A percentile compares a stretch with the other conserved stretches of the same genome.
phyloP scores from a whole-genome alignment of 202 grass and related monocot species.

The Schoenoplectus triqueter region DNA sequence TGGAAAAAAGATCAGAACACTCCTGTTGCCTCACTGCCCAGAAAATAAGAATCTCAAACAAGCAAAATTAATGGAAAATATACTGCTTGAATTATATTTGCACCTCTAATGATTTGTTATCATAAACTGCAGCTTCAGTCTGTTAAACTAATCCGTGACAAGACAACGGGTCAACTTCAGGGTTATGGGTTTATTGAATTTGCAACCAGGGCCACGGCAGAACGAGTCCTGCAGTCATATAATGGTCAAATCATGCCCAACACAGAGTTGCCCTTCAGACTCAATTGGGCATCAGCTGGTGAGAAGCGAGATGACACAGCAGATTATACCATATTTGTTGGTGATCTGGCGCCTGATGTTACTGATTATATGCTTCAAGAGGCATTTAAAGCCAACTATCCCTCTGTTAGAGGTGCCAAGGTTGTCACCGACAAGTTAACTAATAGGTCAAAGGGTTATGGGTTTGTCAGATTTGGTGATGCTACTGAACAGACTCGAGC shows the following conservation, averaged over 20 bases:
- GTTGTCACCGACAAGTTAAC: conserved; percentile 92
- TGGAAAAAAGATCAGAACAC: neutral
- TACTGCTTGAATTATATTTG: neutral
- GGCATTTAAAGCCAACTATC: conserved; percentile 79
- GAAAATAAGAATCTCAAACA: neutral
- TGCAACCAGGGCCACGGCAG: conserved; percentile 65
- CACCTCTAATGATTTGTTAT: neutral
- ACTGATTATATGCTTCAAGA: conserved; percentile 88
- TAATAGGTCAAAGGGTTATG: conserved; percentile 84
- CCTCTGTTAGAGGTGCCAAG: conserved; percentile 90
- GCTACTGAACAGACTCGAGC: conserved; percentile 78
- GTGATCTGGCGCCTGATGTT: conserved; percentile 89
- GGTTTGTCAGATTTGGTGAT: conserved; percentile 90
- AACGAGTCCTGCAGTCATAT: conserved; percentile 69
- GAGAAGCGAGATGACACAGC: conserved; percentile 80
- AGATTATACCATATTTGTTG: conserved; percentile 88
- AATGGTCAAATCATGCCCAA: conserved; percentile 92
- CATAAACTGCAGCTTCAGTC: conserved; percentile 53
- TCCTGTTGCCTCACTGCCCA: neutral
- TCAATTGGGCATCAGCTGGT: conserved; percentile 92
- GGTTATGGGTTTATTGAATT: conserved; percentile 98
- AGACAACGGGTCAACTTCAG: conserved; percentile 70
- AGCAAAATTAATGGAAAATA: neutral
- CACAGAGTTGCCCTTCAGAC: conserved; percentile 67
- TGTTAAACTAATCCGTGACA: conserved; percentile 92